phyloP scores from a whole-genome alignment of 352 stramenopile genomes.

The Pythium monospermum region DNA sequence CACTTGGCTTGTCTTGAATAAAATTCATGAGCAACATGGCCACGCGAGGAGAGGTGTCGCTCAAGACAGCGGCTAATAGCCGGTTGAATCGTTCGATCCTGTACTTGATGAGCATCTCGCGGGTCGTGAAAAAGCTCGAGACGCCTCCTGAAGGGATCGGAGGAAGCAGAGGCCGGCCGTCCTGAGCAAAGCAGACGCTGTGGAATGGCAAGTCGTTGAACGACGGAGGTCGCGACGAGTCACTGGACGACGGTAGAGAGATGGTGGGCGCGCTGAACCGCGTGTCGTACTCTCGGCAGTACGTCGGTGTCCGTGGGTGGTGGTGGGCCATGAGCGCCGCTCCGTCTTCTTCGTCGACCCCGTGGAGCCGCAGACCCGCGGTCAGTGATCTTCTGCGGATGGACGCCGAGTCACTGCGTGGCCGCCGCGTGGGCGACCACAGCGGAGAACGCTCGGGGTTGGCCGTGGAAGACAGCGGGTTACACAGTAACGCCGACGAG shows the following conservation, averaged over 20 bases:
- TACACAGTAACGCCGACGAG: conserved; percentile 54
- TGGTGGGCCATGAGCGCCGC: conserved; percentile 10
- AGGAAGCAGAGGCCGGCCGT: conserved; percentile 46
- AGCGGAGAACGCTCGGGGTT: conserved; percentile 40
- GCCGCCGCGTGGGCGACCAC: conserved; percentile 38
- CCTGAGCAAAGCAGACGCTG: conserved; percentile 43
- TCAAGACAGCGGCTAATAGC: conserved; percentile 64
- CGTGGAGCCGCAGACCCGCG: conserved; percentile 18
- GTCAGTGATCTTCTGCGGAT: conserved; percentile 24
- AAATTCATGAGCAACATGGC: conserved; percentile 66
- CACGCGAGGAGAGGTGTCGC: conserved; percentile 51
- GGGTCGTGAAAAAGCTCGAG: conserved; percentile 52
- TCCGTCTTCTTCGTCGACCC: conserved; percentile 24
- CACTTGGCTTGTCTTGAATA: conserved; percentile 70
- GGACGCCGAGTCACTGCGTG: not conserved
- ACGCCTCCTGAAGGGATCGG: conserved; percentile 51
- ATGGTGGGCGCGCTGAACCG: conserved; percentile 21
- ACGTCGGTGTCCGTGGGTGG: too few relatives aligned
- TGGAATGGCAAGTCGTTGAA: conserved; percentile 42
- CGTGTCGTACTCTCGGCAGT: conserved; percentile 24
- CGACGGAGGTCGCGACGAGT: conserved; percentile 34
- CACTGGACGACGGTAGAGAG: not conserved
- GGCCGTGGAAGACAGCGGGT: conserved; percentile 23
- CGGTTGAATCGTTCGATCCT: conserved; percentile 68
- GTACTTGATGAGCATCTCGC: conserved; percentile 53